These are phyloP conservation scores for Kwoniella botswanensis DNA, from an alignment of 768 basidiomycete species.

Conservation along the genomic window DNA sequence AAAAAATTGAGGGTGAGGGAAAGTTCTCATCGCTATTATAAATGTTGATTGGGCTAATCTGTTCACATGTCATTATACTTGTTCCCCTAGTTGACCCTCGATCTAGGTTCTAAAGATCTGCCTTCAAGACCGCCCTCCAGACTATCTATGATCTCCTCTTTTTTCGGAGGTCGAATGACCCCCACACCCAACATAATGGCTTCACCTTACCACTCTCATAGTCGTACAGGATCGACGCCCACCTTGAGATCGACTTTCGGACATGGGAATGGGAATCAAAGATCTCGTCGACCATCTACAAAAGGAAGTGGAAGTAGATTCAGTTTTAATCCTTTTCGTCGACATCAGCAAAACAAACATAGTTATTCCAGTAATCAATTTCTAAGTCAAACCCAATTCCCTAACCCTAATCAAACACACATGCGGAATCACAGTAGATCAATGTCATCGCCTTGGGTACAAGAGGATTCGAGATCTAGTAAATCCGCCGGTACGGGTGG, in stretches of 20 bases:
- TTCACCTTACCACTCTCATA: neutral
- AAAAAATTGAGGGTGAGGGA: slow-evolving; percentile 30
- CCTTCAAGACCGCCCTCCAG: slow-evolving; percentile 26
- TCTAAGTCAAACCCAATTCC: neutral
- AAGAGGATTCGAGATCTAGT: neutral
- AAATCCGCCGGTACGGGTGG: neutral
- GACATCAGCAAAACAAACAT: neutral
- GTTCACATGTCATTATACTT: neutral
- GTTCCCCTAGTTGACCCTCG: slow-evolving; percentile 27
- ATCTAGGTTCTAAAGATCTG: slow-evolving; percentile 30
- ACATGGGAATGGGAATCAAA: neutral
- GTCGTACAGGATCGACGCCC: neutral
- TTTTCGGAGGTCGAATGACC: slow-evolving; percentile 23
- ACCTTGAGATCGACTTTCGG: neutral
- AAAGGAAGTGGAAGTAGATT: neutral
- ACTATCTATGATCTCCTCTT: slow-evolving; percentile 35
- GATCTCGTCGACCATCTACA: neutral
- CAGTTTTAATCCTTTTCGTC: slow-evolving; percentile 11
- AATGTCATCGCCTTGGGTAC: slow-evolving; percentile 2
- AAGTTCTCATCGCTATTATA: neutral
- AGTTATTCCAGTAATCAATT: neutral
- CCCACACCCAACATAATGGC: slow-evolving; percentile 14
- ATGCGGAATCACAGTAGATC: neutral
- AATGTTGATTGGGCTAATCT: neutral
- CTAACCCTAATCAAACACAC: neutral